Percentiles rank a stretch among this genome's conserved stretches.
Evolutionary conservation across 2,329 filamentous ascomycete genomes (phyloP).

Genomic region (Endoconidiophora polonica): DNA sequence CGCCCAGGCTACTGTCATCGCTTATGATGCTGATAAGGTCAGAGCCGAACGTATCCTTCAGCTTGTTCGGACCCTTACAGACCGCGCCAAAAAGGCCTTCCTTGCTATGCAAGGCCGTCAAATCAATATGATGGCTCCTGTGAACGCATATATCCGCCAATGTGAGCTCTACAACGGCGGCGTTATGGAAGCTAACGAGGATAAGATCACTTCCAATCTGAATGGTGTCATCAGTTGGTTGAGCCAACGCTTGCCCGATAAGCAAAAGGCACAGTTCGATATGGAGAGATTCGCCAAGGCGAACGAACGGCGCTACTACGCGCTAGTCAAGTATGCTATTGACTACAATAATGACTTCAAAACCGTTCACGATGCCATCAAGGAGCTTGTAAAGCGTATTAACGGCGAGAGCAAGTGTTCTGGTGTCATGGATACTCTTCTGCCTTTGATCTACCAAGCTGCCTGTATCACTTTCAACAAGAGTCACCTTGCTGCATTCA

Average conservation of each 20-base stretch:
- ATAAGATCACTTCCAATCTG: conserved; percentile 52
- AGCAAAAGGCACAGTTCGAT: conserved; percentile 53
- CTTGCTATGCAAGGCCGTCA: conserved; percentile 73
- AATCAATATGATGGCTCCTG: conserved; percentile 52
- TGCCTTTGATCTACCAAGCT: conserved; percentile 67
- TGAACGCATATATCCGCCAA: conserved; percentile 62
- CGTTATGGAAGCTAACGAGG: conserved; percentile 55
- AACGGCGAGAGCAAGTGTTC: conserved; percentile 29
- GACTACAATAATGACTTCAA: conserved; percentile 79
- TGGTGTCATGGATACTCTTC: conserved; percentile 60
- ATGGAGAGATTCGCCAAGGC: conserved; percentile 80
- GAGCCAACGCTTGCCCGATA: conserved; percentile 60
- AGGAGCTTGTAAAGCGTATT: conserved; percentile 71
- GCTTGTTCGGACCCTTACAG: conserved; percentile 61
- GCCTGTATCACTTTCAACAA: conserved; percentile 82
- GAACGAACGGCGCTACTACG: conserved; percentile 79
- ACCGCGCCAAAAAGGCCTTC: conserved; percentile 68
- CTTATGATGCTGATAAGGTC: conserved; percentile 51
- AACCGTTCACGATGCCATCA: conserved; percentile 76
- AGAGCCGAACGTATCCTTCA: conserved; percentile 72
- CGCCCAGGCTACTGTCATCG: conserved; percentile 29
- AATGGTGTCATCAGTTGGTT: conserved; percentile 58
- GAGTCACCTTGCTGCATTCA: conserved; percentile 80
- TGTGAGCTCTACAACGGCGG: conserved; percentile 86
- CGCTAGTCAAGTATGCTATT: conserved; percentile 74